Evolutionary conservation across 148 eudicot genomes (phyloP).

Genomic region (Chenopodium album): DNA sequence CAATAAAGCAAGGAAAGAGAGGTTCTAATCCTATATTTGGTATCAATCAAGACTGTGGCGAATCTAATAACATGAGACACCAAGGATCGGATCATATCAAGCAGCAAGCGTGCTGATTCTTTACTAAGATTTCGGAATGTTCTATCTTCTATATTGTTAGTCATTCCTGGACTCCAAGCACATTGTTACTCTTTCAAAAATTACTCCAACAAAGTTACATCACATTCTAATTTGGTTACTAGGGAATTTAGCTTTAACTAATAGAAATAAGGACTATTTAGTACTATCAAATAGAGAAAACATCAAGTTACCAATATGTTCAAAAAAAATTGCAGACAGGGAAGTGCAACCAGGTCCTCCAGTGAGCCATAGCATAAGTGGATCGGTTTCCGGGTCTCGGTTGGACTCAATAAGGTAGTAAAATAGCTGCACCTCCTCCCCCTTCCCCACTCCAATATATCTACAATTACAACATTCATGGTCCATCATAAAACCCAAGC

Average conservation of each 20-base stretch:
- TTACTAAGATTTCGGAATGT: too few relatives aligned
- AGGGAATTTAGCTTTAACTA: background rate
- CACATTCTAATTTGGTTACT: background rate
- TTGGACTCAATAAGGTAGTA: constrained; percentile 9
- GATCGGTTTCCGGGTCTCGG: constrained; percentile 11
- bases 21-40: too few relatives aligned
- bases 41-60: too few relatives aligned
- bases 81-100: too few relatives aligned
- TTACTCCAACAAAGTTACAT: too few relatives aligned
- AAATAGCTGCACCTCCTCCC: constrained; percentile 16
- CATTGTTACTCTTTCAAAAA: too few relatives aligned
- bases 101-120: too few relatives aligned
- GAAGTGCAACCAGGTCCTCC: constrained; percentile 21
- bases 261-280: too few relatives aligned
- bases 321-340: constrained; percentile 9
- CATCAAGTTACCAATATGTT: constrained; percentile 9
- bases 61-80: too few relatives aligned
- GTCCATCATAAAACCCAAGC: constrained; percentile 1
- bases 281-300: background rate
- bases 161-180: too few relatives aligned
- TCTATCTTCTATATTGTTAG: too few relatives aligned
- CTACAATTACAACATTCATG: background rate
- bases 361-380: constrained; percentile 16
- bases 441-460: constrained; percentile 15
- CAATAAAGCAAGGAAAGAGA: too few relatives aligned